Percentiles rank a stretch among this genome's conserved stretches.
These are phyloP conservation scores for Thalassiosira delicatula DNA, from an alignment of 352 stramenopile genomes.

Conservation along the genomic window DNA sequence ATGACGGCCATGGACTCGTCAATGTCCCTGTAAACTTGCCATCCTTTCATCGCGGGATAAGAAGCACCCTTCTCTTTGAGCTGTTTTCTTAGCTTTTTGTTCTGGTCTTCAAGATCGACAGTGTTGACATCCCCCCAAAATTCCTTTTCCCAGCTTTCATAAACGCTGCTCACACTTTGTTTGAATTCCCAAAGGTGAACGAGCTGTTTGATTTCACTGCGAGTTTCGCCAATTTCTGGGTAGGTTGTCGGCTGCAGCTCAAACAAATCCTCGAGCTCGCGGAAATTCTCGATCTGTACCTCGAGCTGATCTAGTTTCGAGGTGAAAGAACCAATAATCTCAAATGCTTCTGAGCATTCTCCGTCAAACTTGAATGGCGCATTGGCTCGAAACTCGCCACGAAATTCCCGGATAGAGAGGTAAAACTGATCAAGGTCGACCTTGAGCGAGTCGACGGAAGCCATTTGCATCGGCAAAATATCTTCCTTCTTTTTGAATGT, in stretches of 20 bases:
- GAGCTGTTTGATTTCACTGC: constrained; percentile 89
- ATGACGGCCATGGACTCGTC: constrained; percentile 91
- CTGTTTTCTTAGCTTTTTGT: constrained; percentile 87
- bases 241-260: constrained; percentile 87
- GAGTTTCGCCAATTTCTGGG: constrained; percentile 85
- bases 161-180: constrained; percentile 85
- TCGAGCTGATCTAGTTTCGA: constrained; percentile 86
- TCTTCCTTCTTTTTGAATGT: constrained; percentile 98
- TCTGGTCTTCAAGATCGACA: constrained; percentile 89
- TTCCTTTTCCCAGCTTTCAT: constrained; percentile 88
- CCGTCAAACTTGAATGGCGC: constrained; percentile 92
- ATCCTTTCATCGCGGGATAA: constrained; percentile 87
- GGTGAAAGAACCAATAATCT: constrained; percentile 88
- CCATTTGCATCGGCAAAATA: constrained; percentile 96
- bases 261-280: constrained; percentile 94
- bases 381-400: constrained; percentile 91
- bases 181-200: constrained; percentile 94
- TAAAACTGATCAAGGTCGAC: constrained; percentile 94
- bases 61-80: constrained; percentile 77
- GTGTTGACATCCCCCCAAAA: constrained; percentile 90
- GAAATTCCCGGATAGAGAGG: constrained; percentile 90
- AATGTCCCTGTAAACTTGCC: constrained; percentile 91
- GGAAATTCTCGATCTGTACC: constrained; percentile 86
- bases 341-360: constrained; percentile 86
- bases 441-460: constrained; percentile 93